These are phyloP conservation scores for Suillus luteus DNA, from an alignment of 768 basidiomycete genomes.

Conservation along the genomic window DNA sequence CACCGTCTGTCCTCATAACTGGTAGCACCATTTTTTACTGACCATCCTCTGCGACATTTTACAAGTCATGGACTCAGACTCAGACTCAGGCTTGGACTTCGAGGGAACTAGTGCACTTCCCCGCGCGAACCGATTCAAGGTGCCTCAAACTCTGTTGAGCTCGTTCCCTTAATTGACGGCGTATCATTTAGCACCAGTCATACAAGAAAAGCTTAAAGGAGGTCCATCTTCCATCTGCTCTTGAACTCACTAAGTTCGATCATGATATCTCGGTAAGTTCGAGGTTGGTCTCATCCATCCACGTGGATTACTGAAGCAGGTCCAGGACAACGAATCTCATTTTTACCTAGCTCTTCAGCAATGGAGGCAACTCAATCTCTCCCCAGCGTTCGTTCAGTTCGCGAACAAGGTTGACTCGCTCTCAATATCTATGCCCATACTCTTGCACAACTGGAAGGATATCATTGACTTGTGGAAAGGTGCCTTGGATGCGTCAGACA, in stretches of 20 bases:
- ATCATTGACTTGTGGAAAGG: conserved; percentile 66
- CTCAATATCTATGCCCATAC: conserved; percentile 74
- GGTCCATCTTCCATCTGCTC: conserved; percentile 71
- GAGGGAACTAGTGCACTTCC: conserved; percentile 24
- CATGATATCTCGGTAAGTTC: conserved; percentile 54
- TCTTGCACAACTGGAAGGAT: conserved; percentile 78
- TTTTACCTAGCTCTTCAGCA: conserved; percentile 74
- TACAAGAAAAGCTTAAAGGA: conserved; percentile 65
- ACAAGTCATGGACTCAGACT: conserved; percentile 7
- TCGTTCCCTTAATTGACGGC: background rate
- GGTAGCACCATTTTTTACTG: background rate
- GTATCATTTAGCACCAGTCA: conserved; percentile 62
- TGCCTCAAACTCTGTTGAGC: background rate
- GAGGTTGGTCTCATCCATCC: background rate
- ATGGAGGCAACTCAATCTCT: conserved; percentile 80
- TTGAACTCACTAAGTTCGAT: conserved; percentile 56
- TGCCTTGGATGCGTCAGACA: conserved; percentile 59
- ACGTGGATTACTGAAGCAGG: background rate
- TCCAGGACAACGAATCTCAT: conserved; percentile 75
- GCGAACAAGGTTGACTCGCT: conserved; percentile 59
- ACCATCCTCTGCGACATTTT: background rate
- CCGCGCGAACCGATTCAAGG: conserved; percentile 55
- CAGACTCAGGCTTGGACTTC: conserved; percentile 4
- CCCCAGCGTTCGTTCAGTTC: conserved; percentile 73
- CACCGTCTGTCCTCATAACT: background rate